Percentiles rank a stretch among this genome's conserved stretches.
Conservation (phyloP, 495 filamentous ascomycete species). For the Geopyxis carbonaria region DNA sequence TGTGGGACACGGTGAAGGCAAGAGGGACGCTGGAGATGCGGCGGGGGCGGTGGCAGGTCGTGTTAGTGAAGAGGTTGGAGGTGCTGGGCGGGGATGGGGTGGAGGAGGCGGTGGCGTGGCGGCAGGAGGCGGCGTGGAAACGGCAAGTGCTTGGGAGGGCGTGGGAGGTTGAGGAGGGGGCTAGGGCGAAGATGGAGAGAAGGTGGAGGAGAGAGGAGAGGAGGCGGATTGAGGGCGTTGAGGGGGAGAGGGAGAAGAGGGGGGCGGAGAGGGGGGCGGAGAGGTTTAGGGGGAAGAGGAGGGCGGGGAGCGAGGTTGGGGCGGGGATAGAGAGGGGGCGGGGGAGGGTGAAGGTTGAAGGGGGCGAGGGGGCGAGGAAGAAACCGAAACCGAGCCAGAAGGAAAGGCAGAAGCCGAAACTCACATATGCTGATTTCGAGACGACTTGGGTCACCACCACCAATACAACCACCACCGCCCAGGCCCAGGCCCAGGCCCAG, state of each 20-base stretch:
- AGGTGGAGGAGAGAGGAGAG: conserved; percentile 31
- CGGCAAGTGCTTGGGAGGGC: conserved; percentile 46
- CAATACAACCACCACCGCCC: neutral
- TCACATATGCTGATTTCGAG: neutral
- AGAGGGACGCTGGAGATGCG: conserved; percentile 57
- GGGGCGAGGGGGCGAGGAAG: neutral
- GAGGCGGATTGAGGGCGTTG: conserved; percentile 28
- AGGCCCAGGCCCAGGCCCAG: neutral
- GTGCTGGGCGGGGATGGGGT: conserved; percentile 45
- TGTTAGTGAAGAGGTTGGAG: conserved; percentile 44
- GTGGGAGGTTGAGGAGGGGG: conserved; percentile 49
- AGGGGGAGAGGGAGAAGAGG: conserved; percentile 29
- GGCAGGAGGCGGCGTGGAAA: conserved; percentile 44
- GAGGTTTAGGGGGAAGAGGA: conserved; percentile 26
- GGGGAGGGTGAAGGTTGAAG: conserved; percentile 8
- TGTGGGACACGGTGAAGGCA: conserved; percentile 55
- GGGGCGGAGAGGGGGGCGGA: conserved; percentile 27
- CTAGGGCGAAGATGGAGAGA: conserved; percentile 36
- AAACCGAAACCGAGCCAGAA: neutral
- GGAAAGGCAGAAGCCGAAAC: neutral
- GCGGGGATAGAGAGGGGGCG: conserved; percentile 8
- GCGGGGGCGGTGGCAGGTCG: conserved; percentile 45
- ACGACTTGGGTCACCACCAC: neutral
- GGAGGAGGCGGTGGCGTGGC: conserved; percentile 63
- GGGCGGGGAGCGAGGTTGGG: conserved; percentile 6